Conservation (phyloP, 202 grass and related monocot genomes). For the Carex arenaria region DNA sequence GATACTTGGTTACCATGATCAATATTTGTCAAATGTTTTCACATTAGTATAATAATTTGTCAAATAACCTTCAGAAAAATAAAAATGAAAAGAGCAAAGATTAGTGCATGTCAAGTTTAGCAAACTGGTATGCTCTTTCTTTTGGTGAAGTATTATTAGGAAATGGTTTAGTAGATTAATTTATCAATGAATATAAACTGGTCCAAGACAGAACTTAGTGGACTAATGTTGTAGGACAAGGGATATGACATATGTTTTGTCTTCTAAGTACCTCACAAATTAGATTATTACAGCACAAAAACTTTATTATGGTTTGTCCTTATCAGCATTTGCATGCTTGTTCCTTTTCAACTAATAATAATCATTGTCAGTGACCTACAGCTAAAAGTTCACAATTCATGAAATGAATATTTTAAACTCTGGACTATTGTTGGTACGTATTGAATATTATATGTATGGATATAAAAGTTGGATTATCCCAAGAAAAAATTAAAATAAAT, state of each 20-base stretch:
- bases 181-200: constrained; percentile 11
- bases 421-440: not conserved
- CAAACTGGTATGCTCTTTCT: not conserved
- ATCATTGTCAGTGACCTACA: constrained; percentile 1
- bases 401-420: not conserved
- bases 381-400: not conserved
- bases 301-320: constrained; percentile 15
- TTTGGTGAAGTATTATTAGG: too few species aligned
- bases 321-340: constrained; percentile 21
- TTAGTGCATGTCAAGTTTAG: not conserved
- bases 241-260: constrained; percentile 15
- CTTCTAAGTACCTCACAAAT: not conserved
- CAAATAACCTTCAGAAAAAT: not conserved
- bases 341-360: not conserved
- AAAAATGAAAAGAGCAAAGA: not conserved
- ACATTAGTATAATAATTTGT: not conserved
- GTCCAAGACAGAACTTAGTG: constrained; percentile 16
- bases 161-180: not conserved
- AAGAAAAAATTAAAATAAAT: constrained; percentile 1
- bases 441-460: not conserved
- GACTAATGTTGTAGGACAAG: not conserved
- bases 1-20: not conserved
- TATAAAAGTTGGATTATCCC: not conserved
- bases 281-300: constrained; percentile 10
- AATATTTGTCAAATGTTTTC: not conserved